Evolutionary conservation across 2,329 filamentous ascomycete genomes (phyloP).

Genomic region (Ceratocystis diversiconidia): DNA sequence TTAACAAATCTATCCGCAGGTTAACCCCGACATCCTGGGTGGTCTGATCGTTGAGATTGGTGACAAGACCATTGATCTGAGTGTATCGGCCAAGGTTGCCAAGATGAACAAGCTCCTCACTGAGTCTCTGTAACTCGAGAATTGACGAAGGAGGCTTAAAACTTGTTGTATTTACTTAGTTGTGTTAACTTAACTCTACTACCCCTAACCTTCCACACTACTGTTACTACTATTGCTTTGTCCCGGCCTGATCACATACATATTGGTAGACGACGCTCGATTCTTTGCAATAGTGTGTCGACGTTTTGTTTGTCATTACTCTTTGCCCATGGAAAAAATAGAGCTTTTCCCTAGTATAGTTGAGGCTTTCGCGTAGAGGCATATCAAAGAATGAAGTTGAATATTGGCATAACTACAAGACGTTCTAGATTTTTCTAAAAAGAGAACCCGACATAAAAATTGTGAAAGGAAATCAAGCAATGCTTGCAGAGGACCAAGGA

Average conservation of each 20-base stretch:
- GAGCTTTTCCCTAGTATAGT: neutral
- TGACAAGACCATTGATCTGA: slow-evolving; percentile 95
- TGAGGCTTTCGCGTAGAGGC: neutral
- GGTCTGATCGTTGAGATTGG: slow-evolving; percentile 92
- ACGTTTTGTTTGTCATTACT: neutral
- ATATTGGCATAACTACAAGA: neutral
- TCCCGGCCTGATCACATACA: neutral
- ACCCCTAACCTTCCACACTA: neutral
- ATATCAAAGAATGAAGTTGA: neutral
- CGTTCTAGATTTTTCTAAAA: neutral
- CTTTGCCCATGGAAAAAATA: neutral
- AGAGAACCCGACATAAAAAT: neutral
- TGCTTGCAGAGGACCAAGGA: neutral
- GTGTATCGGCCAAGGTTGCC: slow-evolving; percentile 83
- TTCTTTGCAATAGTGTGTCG: neutral
- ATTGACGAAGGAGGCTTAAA: slow-evolving; percentile 10
- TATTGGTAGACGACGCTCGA: neutral
- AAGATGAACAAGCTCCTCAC: slow-evolving; percentile 99
- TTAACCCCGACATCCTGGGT: slow-evolving; percentile 88
- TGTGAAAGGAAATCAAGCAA: neutral
- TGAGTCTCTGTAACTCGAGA: slow-evolving; percentile 71
- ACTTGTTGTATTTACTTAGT: slow-evolving; percentile 3
- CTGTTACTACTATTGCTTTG: neutral
- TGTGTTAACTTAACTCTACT: slow-evolving; percentile 5
- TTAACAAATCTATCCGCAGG: slow-evolving; percentile 32